These are phyloP conservation scores for Ceratobasidium sp. DNA, from an alignment of 1,284 basidiomycete species.

Conservation along the genomic window DNA sequence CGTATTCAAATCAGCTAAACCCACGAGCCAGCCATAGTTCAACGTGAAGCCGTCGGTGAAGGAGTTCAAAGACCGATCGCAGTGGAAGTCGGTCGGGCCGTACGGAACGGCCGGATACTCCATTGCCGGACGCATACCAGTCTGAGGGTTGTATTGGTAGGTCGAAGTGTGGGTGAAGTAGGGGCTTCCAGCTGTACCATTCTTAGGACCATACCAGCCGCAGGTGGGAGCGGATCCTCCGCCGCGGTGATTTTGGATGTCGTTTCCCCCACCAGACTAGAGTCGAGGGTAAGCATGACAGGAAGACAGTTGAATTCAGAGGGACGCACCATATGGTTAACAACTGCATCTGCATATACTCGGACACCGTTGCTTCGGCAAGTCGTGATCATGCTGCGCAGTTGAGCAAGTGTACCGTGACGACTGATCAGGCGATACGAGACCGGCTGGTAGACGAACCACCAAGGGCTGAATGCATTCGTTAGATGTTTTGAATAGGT, in stretches of 20 bases:
- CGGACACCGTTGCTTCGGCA: conserved; percentile 41
- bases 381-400: conserved; percentile 43
- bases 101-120: conserved; percentile 43
- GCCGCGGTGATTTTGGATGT: conserved; percentile 42
- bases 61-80: conserved; percentile 37
- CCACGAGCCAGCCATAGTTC: conserved; percentile 41
- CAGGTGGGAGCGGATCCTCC: conserved; percentile 28
- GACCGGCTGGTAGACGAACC: conserved; percentile 42
- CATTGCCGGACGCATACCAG: conserved; percentile 43
- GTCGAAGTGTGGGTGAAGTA: conserved; percentile 44
- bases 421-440: conserved; percentile 42
- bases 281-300: background rate
- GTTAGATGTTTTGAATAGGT: background rate
- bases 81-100: conserved; percentile 41
- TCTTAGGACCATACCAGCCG: conserved; percentile 43
- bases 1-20: conserved; percentile 39
- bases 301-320: background rate
- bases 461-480: conserved; percentile 20
- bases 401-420: conserved; percentile 39
- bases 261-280: conserved; percentile 43
- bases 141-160: conserved; percentile 39
- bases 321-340: conserved; percentile 38
- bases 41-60: conserved; percentile 38
- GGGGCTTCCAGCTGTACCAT: conserved; percentile 41
- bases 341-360: conserved; percentile 42